Percentiles rank a stretch among this genome's conserved stretches.
Evolutionary conservation across 805 yeast species (phyloP).

Genomic region (Yarrowia sp.): DNA sequence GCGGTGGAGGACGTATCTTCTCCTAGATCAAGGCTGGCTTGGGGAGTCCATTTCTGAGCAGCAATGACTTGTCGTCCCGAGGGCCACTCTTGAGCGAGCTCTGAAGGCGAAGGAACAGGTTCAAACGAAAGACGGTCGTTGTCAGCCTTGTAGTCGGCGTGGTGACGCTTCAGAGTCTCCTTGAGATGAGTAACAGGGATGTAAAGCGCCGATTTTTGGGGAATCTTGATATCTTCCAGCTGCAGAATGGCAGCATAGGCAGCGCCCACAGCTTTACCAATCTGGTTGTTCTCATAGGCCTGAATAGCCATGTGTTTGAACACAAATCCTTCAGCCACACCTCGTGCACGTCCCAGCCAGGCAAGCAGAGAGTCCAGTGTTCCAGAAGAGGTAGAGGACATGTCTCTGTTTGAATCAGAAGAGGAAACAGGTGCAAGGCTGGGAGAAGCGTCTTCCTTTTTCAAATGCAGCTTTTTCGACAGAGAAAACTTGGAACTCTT

Average conservation of each 20-base stretch:
- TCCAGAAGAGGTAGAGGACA: slow-evolving; percentile 6
- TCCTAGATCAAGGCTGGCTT: slow-evolving; percentile 39
- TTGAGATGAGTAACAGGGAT: slow-evolving; percentile 40
- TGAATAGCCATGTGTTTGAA: slow-evolving; percentile 47
- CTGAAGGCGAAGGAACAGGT: slow-evolving; percentile 46
- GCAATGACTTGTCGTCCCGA: slow-evolving; percentile 49
- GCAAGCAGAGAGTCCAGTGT: slow-evolving; percentile 39
- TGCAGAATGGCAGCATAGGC: slow-evolving; percentile 25
- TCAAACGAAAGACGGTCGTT: slow-evolving; percentile 49
- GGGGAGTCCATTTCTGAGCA: slow-evolving; percentile 47
- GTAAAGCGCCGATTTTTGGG: slow-evolving; percentile 19
- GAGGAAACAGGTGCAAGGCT: slow-evolving; percentile 1
- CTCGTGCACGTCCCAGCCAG: slow-evolving; percentile 46
- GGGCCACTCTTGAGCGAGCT: slow-evolving; percentile 47
- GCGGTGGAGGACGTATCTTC: not conserved
- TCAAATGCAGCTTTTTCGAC: slow-evolving; percentile 17
- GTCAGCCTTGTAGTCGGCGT: slow-evolving; percentile 45
- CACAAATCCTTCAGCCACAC: slow-evolving; percentile 46
- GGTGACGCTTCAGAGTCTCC: slow-evolving; percentile 40
- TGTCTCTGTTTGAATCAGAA: slow-evolving; percentile 3
- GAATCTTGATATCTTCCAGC: slow-evolving; percentile 24
- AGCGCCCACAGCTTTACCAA: slow-evolving; percentile 45
- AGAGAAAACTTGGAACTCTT: slow-evolving; percentile 25
- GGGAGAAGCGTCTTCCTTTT: slow-evolving; percentile 2
- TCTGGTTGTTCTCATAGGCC: slow-evolving; percentile 43